Evolutionary conservation across 306 rosid species (phyloP), one percentile per base, ranked within the genome.

Genomic region (Benincasa hispida): DNA sequence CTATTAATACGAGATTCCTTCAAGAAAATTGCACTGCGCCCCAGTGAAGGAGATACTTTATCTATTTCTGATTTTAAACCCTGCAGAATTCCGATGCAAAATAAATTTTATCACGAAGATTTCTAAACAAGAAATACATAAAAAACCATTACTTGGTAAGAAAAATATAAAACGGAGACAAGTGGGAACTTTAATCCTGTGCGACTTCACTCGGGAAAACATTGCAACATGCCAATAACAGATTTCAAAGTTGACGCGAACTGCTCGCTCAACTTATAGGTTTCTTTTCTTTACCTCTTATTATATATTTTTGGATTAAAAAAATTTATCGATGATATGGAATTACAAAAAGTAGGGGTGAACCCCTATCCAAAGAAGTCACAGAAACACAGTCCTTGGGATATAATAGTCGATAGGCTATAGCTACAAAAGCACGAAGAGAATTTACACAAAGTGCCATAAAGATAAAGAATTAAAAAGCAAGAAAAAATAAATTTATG

Each of bases 61-160:
- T 95, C 99, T 86, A 95, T 83, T 81, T 95, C 99, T 39, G 99
- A 95, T 86, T 92, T 95, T 78, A 95, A 79, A 77, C 90, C 99
- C 99, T 95, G 77, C 87, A 85, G 59, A 77, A 61, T 68, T 54
- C 79, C 12, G 12, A 41, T 39, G 55, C 63, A 66, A 75, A 47
- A 21, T 48, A 57, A 72, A 34, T 68, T n/a, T 54, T 3, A 60
- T 6, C 25, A 63, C 15, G n/a, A 11, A 69, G 50, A 8, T 35
- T 41, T 39, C 42, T 37, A 42, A 56, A 56, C 15, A 56, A 8
- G 61, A n/a, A 54, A 22, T 22, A 22, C 15, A 56, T 3, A 25
- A 0, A 34, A 18, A 63, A 63, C 27, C 8, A 34, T 18, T 32
- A 63, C 24, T 62, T 30, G 27, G 24, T 34, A 34, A 62, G 72